These are phyloP conservation scores for Malus domestica DNA, from an alignment of 306 rosid genomes.

Conservation along the genomic window DNA sequence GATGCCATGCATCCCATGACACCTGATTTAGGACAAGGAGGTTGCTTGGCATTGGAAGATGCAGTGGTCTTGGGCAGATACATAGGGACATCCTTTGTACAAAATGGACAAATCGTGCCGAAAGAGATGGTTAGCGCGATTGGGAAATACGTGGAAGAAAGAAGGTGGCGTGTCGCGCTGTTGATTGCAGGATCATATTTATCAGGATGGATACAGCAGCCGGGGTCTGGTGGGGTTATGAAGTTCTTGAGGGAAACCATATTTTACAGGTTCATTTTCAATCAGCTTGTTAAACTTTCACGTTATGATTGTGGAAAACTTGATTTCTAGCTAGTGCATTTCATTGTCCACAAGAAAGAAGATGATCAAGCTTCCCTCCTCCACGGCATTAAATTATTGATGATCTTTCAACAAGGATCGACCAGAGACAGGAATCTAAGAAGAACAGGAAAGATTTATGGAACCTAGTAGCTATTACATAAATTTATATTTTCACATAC, in stretches of 20 bases:
- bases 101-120: background rate
- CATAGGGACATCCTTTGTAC: background rate
- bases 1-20: constrained; percentile 27
- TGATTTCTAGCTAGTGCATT: background rate
- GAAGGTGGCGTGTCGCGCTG: constrained; percentile 16
- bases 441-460: no score
- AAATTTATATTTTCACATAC: no score
- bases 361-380: no score
- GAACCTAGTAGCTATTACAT: no score
- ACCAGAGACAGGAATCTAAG: no score
- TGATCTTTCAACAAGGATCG: no score
- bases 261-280: constrained; percentile 2
- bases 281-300: background rate
- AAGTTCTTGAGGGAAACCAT: constrained; percentile 13
- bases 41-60: constrained; percentile 10
- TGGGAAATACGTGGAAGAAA: constrained; percentile 8
- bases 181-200: constrained; percentile 8
- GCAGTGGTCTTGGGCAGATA: constrained; percentile 10
- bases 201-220: constrained; percentile 19
- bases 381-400: no score
- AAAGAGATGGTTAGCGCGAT: background rate
- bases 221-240: background rate
- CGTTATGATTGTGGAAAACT: constrained; percentile 20
- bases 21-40: constrained; percentile 11
- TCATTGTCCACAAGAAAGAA: no score